Conservation (phyloP, 2,329 filamentous ascomycete genomes). For the Lasiodiplodia hormozganensis region DNA sequence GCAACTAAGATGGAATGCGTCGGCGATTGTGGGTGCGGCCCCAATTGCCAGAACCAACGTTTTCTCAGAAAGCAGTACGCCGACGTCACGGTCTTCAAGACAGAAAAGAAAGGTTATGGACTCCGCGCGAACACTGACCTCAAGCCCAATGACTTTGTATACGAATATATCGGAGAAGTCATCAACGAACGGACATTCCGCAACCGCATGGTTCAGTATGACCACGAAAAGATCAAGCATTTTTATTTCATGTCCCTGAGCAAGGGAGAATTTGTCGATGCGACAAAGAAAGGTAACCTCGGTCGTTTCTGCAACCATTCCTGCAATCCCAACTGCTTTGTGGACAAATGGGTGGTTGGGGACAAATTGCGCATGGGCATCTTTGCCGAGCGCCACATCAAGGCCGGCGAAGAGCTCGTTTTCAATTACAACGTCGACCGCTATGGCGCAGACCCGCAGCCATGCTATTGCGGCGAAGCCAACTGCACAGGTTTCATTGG, state of each 20-base stretch:
- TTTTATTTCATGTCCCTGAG: constrained; percentile 99
- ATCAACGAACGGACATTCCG: constrained; percentile 93
- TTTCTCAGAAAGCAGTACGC: constrained; percentile 92
- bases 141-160: constrained; percentile 88
- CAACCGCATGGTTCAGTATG: constrained; percentile 89
- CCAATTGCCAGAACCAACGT: constrained; percentile 89
- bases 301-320: constrained; percentile 99
- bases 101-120: constrained; percentile 96
- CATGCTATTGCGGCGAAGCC: constrained; percentile 92
- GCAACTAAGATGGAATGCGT: constrained; percentile 98
- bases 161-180: constrained; percentile 97
- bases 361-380: constrained; percentile 99
- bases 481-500: constrained; percentile 98
- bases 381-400: constrained; percentile 85
- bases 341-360: constrained; percentile 99
- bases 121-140: constrained; percentile 82
- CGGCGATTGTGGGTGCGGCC: constrained; percentile 84
- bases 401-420: constrained; percentile 90
- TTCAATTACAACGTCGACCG: constrained; percentile 99
- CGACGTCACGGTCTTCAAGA: constrained; percentile 92
- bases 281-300: constrained; percentile 94
- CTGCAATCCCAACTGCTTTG: constrained; percentile 98
- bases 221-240: constrained; percentile 95
- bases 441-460: constrained; percentile 95
- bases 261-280: constrained; percentile 96